These are phyloP conservation scores for Nemania diffusa DNA, from an alignment of 2,329 filamentous ascomycete species.

Conservation along the genomic window DNA sequence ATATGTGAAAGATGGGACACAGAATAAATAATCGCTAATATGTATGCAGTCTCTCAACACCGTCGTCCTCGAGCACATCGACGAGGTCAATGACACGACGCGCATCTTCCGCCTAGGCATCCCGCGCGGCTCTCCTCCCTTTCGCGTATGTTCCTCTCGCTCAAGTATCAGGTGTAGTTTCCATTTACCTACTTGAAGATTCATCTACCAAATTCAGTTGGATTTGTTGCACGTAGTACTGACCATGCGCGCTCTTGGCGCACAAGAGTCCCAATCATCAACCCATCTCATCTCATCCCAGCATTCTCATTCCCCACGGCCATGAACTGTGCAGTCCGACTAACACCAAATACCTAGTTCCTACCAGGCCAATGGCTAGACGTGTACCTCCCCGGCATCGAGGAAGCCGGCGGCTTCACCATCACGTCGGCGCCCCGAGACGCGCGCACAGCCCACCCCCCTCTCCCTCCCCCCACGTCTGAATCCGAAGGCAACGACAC, in stretches of 20 bases:
- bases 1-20: not conserved
- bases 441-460: slow-evolving; percentile 51
- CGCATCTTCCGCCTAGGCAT: slow-evolving; percentile 74
- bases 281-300: not conserved
- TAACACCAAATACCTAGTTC: slow-evolving; percentile 63
- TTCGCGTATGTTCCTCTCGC: slow-evolving; percentile 56
- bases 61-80: slow-evolving; percentile 70
- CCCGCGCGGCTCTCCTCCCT: slow-evolving; percentile 55
- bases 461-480: not conserved
- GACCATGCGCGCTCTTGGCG: too few relatives aligned
- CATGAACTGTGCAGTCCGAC: slow-evolving; percentile 4
- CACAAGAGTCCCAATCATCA: too few relatives aligned
- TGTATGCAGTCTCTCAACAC: slow-evolving; percentile 62
- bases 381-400: slow-evolving; percentile 75
- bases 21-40: not conserved
- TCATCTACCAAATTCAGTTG: too few relatives aligned
- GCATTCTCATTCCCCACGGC: not conserved
- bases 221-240: too few relatives aligned
- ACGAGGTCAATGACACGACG: slow-evolving; percentile 72
- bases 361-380: slow-evolving; percentile 90
- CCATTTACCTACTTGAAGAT: not conserved
- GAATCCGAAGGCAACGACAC: not conserved
- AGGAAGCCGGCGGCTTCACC: slow-evolving; percentile 85
- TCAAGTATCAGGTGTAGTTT: not conserved
- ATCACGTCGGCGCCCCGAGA: slow-evolving; percentile 79